phyloP scores from a whole-genome alignment of 2,329 filamentous ascomycete genomes.

The Raffaelea albimanens region DNA sequence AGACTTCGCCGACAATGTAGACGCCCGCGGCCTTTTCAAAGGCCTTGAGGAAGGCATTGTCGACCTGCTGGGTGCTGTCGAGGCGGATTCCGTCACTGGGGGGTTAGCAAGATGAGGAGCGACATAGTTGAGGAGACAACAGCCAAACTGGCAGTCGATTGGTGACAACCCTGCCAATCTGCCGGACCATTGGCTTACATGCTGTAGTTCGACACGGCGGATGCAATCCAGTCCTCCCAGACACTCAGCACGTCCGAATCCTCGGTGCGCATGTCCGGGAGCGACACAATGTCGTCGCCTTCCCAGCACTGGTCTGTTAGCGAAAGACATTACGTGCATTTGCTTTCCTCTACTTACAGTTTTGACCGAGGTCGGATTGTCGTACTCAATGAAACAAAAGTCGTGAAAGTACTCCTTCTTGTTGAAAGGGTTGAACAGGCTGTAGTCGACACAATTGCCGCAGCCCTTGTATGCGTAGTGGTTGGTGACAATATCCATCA shows the following conservation, averaged over 20 bases:
- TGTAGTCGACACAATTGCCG: constrained; percentile 21
- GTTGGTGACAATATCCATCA: constrained; percentile 43
- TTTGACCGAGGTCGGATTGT: constrained; percentile 35
- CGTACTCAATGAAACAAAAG: constrained; percentile 46
- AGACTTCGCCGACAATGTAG: constrained; percentile 53
- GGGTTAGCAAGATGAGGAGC: neutral
- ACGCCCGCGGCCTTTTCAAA: constrained; percentile 47
- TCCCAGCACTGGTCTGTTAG: constrained; percentile 32
- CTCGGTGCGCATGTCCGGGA: constrained; percentile 55
- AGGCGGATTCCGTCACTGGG: constrained; percentile 51
- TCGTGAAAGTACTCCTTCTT: constrained; percentile 49
- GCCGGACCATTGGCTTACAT: too few species aligned
- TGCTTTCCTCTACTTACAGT: neutral
- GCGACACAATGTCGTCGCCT: constrained; percentile 40
- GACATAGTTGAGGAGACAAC: neutral
- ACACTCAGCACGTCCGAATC: constrained; percentile 22
- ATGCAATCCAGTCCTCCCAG: constrained; percentile 49
- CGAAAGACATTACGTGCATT: too few species aligned
- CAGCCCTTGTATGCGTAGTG: constrained; percentile 38
- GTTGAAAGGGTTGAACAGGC: constrained; percentile 36
- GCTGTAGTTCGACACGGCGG: constrained; percentile 48
- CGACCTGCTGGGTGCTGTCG: constrained; percentile 53
- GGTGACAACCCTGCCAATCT: too few species aligned
- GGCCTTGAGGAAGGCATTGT: constrained; percentile 45
- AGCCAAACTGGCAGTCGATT: too few species aligned